These are phyloP conservation scores for Botrytis paeoniae DNA, from an alignment of 2,329 filamentous ascomycete genomes.

Conservation along the genomic window DNA sequence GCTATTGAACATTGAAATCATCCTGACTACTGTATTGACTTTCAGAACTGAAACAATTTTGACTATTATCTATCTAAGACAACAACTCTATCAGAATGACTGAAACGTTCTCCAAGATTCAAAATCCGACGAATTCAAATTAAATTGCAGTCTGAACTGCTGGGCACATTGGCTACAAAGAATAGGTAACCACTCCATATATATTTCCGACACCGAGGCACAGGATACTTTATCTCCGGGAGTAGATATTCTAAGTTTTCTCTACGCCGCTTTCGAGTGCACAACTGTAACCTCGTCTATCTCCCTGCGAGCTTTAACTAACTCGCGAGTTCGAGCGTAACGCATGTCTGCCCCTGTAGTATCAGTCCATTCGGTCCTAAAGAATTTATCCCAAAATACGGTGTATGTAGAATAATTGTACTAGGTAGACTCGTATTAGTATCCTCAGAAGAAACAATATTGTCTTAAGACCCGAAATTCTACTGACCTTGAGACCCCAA, in stretches of 20 bases:
- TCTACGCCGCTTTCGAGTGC: not conserved
- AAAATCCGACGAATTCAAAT: not conserved
- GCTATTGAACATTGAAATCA: not conserved
- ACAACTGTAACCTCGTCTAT: not conserved
- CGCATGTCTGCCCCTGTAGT: slow-evolving; percentile 3
- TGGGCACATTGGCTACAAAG: not conserved
- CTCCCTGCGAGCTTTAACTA: slow-evolving; percentile 2
- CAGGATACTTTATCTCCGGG: not conserved
- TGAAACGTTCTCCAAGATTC: not conserved
- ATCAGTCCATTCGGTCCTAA: slow-evolving; percentile 19
- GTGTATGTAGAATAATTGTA: slow-evolving; percentile 21
- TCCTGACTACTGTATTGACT: not conserved
- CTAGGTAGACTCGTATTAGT: not conserved
- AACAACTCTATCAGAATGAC: not conserved
- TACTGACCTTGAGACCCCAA: slow-evolving; percentile 20
- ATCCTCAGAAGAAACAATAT: not conserved
- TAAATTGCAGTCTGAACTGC: not conserved
- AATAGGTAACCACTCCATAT: not conserved
- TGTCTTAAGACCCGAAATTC: not conserved
- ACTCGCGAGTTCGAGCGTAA: slow-evolving; percentile 15
- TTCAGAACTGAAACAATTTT: not conserved
- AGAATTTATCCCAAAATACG: slow-evolving; percentile 19
- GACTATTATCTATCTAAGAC: not conserved
- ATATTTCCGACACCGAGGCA: not conserved
- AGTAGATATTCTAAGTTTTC: not conserved